Evolutionary conservation across 139 green algal species (phyloP).

Genomic region (Asterochloris erici): DNA sequence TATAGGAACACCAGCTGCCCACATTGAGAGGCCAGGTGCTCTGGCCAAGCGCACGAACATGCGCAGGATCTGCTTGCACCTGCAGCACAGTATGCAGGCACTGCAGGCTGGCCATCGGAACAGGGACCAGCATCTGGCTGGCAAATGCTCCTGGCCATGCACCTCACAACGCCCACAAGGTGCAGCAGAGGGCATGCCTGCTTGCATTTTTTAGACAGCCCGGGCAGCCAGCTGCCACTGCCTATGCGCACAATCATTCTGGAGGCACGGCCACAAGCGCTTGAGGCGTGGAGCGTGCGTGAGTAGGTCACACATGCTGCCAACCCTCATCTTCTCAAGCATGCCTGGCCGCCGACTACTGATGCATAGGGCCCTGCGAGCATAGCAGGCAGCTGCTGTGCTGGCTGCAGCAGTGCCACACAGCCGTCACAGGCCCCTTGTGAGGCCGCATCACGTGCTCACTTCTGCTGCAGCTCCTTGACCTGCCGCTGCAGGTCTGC

Average conservation of each 20-base stretch:
- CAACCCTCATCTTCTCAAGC: not conserved
- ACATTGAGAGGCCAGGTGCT: not conserved
- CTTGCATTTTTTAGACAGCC: too few species aligned
- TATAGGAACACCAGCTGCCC: not conserved
- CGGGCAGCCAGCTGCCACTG: too few species aligned
- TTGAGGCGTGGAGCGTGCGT: too few species aligned
- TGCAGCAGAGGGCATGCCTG: too few species aligned
- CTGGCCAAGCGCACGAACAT: not conserved
- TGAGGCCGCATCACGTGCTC: not conserved
- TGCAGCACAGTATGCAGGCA: not conserved
- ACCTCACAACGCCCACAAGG: too few species aligned
- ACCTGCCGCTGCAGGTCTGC: slow-evolving; percentile 10
- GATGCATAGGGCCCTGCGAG: not conserved
- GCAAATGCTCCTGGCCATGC: not conserved
- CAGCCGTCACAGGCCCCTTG: not conserved
- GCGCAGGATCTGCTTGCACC: not conserved
- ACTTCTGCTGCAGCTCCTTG: not conserved
- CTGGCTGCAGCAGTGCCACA: too few species aligned
- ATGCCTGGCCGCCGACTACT: not conserved
- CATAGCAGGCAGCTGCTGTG: not conserved
- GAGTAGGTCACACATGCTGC: too few species aligned
- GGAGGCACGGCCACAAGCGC: too few species aligned
- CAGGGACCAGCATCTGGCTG: not conserved
- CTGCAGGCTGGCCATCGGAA: not conserved
- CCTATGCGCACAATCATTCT: too few species aligned